Evolutionary conservation across 2,329 filamentous ascomycete species (phyloP), one percentile per base, ranked within the genome.

Genomic region (Cladorrhinum sp.): DNA sequence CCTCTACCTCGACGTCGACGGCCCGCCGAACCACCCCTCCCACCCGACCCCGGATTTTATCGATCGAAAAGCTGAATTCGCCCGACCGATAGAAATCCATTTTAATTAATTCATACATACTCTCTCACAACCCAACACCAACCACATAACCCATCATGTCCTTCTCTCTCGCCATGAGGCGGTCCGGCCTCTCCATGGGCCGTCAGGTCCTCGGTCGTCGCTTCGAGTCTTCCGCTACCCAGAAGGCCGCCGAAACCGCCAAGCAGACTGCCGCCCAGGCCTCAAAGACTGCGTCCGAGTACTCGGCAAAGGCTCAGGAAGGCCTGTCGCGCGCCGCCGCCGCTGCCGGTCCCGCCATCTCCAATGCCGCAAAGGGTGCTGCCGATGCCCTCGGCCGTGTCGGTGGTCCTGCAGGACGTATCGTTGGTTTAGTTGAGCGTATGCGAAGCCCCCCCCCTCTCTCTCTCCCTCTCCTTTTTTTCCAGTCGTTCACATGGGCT

Each of bases 351-450:
- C 88, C 90, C 63, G 90, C 87, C 63, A 81, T 96, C 70, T 82
- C 84, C 69, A 87, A 85, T 73, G 91, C 89, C 69, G 90, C 89
- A 60, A 85, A 85, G 73, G 84, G 85, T 59, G 78, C 88, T 67
- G 78, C 81, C 67, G 84, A 79, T 72, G 86, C 89, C 60, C 78
- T 96, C 69, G 81, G 85, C 75, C 89, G 86, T 78, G 83, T 93
- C 74, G 93, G 92, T 72, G 93, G 93, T 71, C 86, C 90, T 70
- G 93, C 91, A 64, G 92, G 91, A 71, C 86, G 84, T 76, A 73
- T 93, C 68, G 84, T 96, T 75, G 82, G 81, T 69, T 90, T 93
- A 72, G 81, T 95, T 72, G 91, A 97, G 84, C 89, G 95, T 98
- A 85, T 79, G 92, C 41, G n/a, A 22, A 45, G 18, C 6, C 16